Conservation (phyloP, 2,329 filamentous ascomycete species). For the Aureobasidium melanogenum region DNA sequence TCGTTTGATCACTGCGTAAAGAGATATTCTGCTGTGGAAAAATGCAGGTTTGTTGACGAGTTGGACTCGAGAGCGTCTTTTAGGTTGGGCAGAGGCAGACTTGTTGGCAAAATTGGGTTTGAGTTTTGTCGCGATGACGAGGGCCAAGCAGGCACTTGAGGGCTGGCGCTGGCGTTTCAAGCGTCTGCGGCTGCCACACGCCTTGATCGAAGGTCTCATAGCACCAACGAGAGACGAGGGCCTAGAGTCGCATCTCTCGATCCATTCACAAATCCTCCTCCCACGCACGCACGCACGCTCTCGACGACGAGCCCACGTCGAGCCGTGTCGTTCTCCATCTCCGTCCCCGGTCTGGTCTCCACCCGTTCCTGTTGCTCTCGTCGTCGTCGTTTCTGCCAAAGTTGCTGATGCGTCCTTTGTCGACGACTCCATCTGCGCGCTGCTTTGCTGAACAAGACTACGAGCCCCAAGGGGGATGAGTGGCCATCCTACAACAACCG, state of each 20-base stretch:
- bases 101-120: not conserved
- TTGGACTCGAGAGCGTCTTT: not conserved
- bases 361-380: not conserved
- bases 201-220: not conserved
- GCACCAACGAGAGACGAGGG: not conserved
- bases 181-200: not conserved
- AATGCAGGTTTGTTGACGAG: not conserved
- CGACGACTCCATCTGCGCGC: not conserved
- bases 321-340: not conserved
- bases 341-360: not conserved
- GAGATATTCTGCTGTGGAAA: not conserved
- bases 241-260: not conserved
- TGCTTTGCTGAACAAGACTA: conserved; percentile 7
- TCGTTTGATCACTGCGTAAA: not conserved
- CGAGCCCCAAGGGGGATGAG: not conserved
- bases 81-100: not conserved
- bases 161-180: not conserved
- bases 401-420: conserved; percentile 3
- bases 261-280: not conserved
- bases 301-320: not conserved
- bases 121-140: not conserved
- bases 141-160: not conserved
- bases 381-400: not conserved
- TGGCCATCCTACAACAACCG: not conserved
- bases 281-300: no score